A percentile compares a stretch with the other conserved stretches of the same genome.
Conservation (phyloP, 2,329 filamentous ascomycete genomes). For the Domatiomyces globalis region DNA sequence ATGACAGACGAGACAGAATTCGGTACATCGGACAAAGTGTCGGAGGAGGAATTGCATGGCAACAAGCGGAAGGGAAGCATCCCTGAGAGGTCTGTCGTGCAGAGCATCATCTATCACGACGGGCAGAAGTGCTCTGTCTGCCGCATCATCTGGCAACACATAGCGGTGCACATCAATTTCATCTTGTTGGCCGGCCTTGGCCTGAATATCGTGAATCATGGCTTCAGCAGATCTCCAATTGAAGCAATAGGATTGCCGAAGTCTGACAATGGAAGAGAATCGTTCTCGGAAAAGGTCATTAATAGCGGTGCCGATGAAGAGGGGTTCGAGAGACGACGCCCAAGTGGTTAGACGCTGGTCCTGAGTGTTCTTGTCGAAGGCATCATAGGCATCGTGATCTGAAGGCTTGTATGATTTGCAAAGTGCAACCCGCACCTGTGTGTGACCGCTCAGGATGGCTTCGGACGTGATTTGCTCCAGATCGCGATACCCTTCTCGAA, state of each 20-base stretch:
- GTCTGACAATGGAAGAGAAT: conserved; percentile 48
- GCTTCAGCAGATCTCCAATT: conserved; percentile 56
- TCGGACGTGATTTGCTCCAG: conserved; percentile 38
- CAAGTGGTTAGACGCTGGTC: too few relatives aligned
- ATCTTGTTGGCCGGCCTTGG: conserved; percentile 13
- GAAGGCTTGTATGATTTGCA: conserved; percentile 61
- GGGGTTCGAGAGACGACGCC: conserved; percentile 31
- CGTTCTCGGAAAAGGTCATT: conserved; percentile 52
- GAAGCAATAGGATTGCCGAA: conserved; percentile 39
- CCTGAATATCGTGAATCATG: conserved; percentile 38
- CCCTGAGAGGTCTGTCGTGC: conserved; percentile 18
- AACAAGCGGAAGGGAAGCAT: conserved; percentile 41
- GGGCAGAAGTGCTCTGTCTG: conserved; percentile 23
- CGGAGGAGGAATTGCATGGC: conserved; percentile 63
- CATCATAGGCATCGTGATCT: conserved; percentile 36
- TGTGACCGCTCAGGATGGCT: conserved; percentile 25
- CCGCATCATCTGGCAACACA: conserved; percentile 4
- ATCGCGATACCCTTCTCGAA: conserved; percentile 46
- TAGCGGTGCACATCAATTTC: not conserved
- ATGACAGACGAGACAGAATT: conserved; percentile 80
- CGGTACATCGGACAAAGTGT: conserved; percentile 65
- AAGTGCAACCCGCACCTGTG: conserved; percentile 52
- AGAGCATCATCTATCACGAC: conserved; percentile 41
- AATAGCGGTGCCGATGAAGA: conserved; percentile 61
- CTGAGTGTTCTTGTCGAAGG: conserved; percentile 31